A percentile compares a stretch with the other conserved stretches of the same genome.
Evolutionary conservation across 768 basidiomycete species (phyloP).

Genomic region (Mycena rebaudengoi): DNA sequence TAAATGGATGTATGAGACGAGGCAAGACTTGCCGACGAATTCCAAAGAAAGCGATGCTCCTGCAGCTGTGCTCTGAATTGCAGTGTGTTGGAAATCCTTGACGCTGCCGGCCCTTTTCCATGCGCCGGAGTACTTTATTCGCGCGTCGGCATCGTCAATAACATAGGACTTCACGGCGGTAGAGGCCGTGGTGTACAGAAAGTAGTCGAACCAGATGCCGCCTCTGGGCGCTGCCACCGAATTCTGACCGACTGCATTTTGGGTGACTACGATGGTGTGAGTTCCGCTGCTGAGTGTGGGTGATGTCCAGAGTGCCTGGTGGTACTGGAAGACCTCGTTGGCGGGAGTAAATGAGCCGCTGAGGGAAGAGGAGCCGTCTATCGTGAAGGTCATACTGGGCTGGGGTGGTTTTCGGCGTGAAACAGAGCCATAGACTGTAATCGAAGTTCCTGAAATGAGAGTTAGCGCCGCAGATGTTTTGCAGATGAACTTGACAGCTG

Average conservation of each 20-base stretch:
- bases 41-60: not conserved
- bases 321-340: not conserved
- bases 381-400: not conserved
- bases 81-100: not conserved
- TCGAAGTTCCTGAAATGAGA: not conserved
- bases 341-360: not conserved
- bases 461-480: too few species aligned
- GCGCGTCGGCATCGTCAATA: not conserved
- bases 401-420: not conserved
- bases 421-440: not conserved
- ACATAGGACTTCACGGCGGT: not conserved
- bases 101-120: not conserved
- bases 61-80: too few species aligned
- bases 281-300: not conserved
- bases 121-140: not conserved
- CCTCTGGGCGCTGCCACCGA: not conserved
- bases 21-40: not conserved
- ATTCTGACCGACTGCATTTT: too few species aligned
- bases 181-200: not conserved
- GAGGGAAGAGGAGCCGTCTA: not conserved
- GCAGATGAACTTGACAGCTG: too few species aligned
- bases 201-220: not conserved
- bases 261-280: not conserved
- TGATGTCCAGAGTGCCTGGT: too few species aligned
- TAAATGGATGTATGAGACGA: not conserved